phyloP scores from a whole-genome alignment of 2,329 filamentous ascomycete species.

The Colletotrichum liaoningense region DNA sequence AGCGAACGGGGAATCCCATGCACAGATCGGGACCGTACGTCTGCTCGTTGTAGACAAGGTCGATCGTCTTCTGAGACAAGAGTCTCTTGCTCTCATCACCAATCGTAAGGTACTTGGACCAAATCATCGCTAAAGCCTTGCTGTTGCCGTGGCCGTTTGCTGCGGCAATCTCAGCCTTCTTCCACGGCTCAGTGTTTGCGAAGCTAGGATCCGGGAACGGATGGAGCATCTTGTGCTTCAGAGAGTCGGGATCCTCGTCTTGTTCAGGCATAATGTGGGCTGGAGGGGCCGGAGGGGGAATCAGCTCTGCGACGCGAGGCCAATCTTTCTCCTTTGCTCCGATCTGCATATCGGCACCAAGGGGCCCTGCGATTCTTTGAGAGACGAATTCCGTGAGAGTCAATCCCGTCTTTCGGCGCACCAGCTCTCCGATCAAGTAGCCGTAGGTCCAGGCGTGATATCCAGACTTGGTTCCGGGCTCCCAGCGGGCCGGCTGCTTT shows the following conservation, averaged over 20 bases:
- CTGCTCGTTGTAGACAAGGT: conserved; percentile 58
- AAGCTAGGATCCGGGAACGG: conserved; percentile 37
- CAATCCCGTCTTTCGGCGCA: conserved; percentile 53
- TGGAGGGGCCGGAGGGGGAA: conserved; percentile 40
- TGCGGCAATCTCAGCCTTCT: conserved; percentile 53
- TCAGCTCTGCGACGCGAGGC: conserved; percentile 50
- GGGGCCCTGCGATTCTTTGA: conserved; percentile 50
- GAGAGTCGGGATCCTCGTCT: conserved; percentile 39
- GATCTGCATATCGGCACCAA: conserved; percentile 59
- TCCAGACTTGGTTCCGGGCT: conserved; percentile 53
- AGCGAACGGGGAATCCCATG: conserved; percentile 46
- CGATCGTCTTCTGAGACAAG: conserved; percentile 53
- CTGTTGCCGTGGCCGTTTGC: conserved; percentile 60
- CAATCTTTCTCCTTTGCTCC: conserved; percentile 54
- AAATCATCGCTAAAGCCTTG: conserved; percentile 52
- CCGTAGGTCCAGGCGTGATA: conserved; percentile 56
- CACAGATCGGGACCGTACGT: conserved; percentile 53
- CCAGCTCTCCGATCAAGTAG: conserved; percentile 55
- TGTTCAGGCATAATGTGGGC: not conserved
- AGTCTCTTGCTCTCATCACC: conserved; percentile 41
- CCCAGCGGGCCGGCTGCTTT: conserved; percentile 55
- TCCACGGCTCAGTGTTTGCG: conserved; percentile 46
- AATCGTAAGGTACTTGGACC: conserved; percentile 44
- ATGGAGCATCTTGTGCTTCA: conserved; percentile 42
- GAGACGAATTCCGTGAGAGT: conserved; percentile 53